A percentile compares a stretch with the other conserved stretches of the same genome.
phyloP scores from a whole-genome alignment of 75 land plant species.

The Cunninghamia lanceolata region DNA sequence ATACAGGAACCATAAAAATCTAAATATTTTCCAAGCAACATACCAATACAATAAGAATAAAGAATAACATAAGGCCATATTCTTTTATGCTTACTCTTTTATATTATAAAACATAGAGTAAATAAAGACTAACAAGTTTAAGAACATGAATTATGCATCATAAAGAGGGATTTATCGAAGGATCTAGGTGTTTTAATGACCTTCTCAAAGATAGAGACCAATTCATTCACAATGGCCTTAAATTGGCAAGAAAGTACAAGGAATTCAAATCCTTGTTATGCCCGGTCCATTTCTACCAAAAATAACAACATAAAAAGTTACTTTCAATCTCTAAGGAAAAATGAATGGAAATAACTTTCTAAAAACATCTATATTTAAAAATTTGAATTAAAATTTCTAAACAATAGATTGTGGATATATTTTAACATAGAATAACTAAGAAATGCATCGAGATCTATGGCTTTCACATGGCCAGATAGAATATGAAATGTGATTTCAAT shows the following conservation, averaged over 20 bases:
- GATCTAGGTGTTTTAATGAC: constrained; percentile 14
- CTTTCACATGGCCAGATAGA: neutral
- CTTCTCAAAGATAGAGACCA: constrained; percentile 89
- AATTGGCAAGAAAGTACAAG: constrained; percentile 76
- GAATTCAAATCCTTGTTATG: constrained; percentile 81
- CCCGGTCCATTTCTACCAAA: constrained; percentile 85
- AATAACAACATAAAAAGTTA: constrained; percentile 1
- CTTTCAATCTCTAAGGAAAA: neutral
- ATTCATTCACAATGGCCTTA: constrained; percentile 81
- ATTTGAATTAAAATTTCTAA: too few species aligned
- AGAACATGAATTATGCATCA: neutral
- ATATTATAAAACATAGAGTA: neutral
- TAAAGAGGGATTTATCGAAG: neutral
- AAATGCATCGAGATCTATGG: neutral
- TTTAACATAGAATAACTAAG: neutral
- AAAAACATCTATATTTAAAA: too few species aligned
- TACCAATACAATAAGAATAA: neutral
- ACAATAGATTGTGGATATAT: too few species aligned
- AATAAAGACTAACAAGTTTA: neutral
- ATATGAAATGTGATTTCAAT: neutral
- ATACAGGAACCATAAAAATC: neutral
- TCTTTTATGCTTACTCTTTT: neutral
- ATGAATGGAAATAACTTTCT: neutral
- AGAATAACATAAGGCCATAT: neutral
- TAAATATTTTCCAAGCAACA: neutral